These are phyloP conservation scores for Hemerocallis citrina DNA, from an alignment of 106 monocot genomes.

Conservation along the genomic window DNA sequence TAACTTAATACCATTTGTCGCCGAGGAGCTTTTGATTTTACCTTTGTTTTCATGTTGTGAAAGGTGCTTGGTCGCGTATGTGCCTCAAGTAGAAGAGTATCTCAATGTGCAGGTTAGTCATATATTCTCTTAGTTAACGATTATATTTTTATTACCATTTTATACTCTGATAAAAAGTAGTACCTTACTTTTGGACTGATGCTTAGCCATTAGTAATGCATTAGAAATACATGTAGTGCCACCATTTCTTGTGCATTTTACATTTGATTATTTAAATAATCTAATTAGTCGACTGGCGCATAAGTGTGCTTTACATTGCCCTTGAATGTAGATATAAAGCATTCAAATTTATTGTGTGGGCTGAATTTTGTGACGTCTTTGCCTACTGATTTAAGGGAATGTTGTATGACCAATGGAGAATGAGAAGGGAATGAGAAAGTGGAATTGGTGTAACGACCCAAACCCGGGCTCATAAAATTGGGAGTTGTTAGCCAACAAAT, in stretches of 20 bases:
- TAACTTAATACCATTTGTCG: neutral
- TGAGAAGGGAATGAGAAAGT: too few relatives aligned
- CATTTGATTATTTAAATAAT: neutral
- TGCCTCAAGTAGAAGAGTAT: conserved; percentile 69
- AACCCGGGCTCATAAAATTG: too few relatives aligned
- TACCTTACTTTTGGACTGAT: neutral
- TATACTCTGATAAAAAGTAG: neutral
- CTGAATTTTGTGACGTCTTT: too few relatives aligned
- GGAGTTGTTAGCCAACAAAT: too few relatives aligned
- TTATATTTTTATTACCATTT: neutral
- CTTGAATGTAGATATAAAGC: neutral
- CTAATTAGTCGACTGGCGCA: neutral
- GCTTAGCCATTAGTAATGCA: neutral
- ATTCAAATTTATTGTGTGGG: too few relatives aligned
- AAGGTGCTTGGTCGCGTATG: conserved; percentile 94
- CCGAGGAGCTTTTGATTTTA: conserved; percentile 1
- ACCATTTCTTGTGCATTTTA: neutral
- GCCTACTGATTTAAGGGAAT: too few relatives aligned
- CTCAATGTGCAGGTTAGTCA: conserved; percentile 59
- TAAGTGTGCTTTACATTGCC: neutral
- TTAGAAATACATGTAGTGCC: neutral
- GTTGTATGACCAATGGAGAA: too few relatives aligned
- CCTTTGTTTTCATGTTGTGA: conserved; percentile 6
- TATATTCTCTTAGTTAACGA: neutral
- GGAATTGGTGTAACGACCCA: too few relatives aligned